phyloP scores from a whole-genome alignment of 371 early-diverging fungal species.

The Chytridium lagenaria region DNA sequence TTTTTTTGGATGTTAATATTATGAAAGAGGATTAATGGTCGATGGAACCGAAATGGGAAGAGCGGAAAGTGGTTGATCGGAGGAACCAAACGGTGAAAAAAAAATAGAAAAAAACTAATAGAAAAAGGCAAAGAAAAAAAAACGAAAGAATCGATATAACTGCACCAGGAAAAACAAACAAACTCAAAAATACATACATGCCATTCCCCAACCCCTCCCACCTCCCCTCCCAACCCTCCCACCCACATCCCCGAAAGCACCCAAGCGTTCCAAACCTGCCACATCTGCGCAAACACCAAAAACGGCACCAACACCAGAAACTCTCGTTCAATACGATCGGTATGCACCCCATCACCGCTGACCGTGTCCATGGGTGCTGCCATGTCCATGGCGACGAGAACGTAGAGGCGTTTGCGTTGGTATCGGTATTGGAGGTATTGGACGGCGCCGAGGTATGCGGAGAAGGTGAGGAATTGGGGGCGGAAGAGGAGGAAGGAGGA shows the following conservation, averaged over 20 bases:
- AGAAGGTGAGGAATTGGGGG: constrained; percentile 39
- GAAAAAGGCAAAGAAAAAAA: neutral
- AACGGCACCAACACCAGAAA: constrained; percentile 48
- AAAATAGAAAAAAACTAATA: neutral
- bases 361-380: constrained; percentile 54
- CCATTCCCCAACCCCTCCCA: constrained; percentile 21
- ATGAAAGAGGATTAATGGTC: too few species aligned
- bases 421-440: constrained; percentile 54
- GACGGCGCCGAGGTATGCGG: constrained; percentile 39
- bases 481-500: constrained; percentile 40
- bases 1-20: too few species aligned
- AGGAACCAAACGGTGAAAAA: neutral
- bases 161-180: neutral
- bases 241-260: constrained; percentile 22
- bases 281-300: constrained; percentile 45
- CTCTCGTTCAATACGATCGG: constrained; percentile 26
- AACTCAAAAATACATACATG: constrained; percentile 12
- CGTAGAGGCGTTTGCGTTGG: constrained; percentile 48
- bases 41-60: too few species aligned
- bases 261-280: constrained; percentile 44
- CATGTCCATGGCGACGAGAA: constrained; percentile 46
- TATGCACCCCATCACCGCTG: constrained; percentile 43
- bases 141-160: neutral
- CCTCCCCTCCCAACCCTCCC: neutral
- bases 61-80: neutral